These are phyloP conservation scores for Simplicillium sp. DNA, from an alignment of 2,329 filamentous ascomycete species.

Conservation along the genomic window DNA sequence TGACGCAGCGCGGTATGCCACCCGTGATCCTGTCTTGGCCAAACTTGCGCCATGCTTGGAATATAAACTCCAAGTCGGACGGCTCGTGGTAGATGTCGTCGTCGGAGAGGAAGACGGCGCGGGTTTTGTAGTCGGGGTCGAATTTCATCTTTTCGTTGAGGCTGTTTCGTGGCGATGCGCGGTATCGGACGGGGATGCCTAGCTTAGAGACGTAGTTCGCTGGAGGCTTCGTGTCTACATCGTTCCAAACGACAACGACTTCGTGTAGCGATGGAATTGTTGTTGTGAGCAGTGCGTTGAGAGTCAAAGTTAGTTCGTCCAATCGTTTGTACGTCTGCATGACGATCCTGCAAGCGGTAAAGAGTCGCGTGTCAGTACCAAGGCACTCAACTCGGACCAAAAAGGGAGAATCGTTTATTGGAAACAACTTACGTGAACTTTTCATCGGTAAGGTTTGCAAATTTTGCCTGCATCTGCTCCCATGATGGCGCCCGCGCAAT, in stretches of 20 bases:
- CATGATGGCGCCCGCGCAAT: too few species aligned
- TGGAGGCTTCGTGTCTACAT: conserved; percentile 19
- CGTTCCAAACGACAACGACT: conserved; percentile 28
- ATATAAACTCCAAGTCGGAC: conserved; percentile 27
- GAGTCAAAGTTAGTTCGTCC: conserved; percentile 21
- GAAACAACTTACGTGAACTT: not conserved
- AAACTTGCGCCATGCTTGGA: conserved; percentile 29
- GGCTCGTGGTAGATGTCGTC: conserved; percentile 29
- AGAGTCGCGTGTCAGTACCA: too few species aligned
- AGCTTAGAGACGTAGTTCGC: conserved; percentile 16
- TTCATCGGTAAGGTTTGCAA: not conserved
- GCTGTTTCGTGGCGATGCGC: conserved; percentile 20
- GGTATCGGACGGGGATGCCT: conserved; percentile 23
- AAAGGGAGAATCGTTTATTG: too few species aligned
- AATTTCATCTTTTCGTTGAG: conserved; percentile 27
- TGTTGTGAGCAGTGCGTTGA: conserved; percentile 15
- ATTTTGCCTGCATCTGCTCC: too few species aligned
- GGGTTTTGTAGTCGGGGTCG: conserved; percentile 23
- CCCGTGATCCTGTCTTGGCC: conserved; percentile 23
- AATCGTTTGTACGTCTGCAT: conserved; percentile 26
- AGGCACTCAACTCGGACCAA: too few species aligned
- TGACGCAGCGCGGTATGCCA: conserved; percentile 25
- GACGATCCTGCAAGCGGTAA: conserved; percentile 12
- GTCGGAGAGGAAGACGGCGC: conserved; percentile 28
- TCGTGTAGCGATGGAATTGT: conserved; percentile 25